Percentiles rank a stretch among this genome's conserved stretches.
Evolutionary conservation across 2,329 filamentous ascomycete species (phyloP).

Genomic region (Elsinoe perseae): DNA sequence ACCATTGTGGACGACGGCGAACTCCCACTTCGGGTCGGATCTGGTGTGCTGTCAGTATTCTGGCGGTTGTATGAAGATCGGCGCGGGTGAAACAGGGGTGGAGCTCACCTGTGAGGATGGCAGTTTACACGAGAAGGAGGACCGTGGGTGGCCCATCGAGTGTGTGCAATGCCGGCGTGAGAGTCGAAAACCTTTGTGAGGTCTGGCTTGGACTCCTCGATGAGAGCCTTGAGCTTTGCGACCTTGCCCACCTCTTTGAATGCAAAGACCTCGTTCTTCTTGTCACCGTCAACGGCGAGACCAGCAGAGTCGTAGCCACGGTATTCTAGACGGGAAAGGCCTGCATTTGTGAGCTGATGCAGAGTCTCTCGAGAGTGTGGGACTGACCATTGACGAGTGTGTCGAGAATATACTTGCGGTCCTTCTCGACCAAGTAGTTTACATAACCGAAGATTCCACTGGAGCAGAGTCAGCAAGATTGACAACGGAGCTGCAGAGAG

Average conservation of each 20-base stretch:
- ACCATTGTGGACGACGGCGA: constrained; percentile 96
- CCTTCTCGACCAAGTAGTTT: constrained; percentile 99
- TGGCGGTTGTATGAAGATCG: constrained; percentile 1
- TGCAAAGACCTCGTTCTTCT: constrained; percentile 94
- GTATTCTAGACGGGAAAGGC: constrained; percentile 92
- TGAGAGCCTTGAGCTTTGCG: constrained; percentile 87
- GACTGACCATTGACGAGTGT: constrained; percentile 87
- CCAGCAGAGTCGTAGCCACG: constrained; percentile 97
- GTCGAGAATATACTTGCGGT: constrained; percentile 90
- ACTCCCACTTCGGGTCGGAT: constrained; percentile 92
- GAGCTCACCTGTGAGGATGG: constrained; percentile 84
- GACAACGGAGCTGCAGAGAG: constrained; percentile 1
- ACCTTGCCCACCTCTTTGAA: constrained; percentile 99
- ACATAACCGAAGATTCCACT: constrained; percentile 91
- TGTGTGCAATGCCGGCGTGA: constrained; percentile 97
- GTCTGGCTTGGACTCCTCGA: constrained; percentile 75
- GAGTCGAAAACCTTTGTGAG: constrained; percentile 92
- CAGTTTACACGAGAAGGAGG: constrained; percentile 90
- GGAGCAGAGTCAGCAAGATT: neutral
- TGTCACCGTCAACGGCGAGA: constrained; percentile 92
- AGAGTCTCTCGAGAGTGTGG: constrained; percentile 18
- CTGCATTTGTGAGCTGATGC: constrained; percentile 41
- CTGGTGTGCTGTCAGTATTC: constrained; percentile 38
- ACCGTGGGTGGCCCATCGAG: constrained; percentile 96
- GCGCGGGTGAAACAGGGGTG: constrained; percentile 19